Conservation (phyloP, 1,284 basidiomycete species). For the Cystobasidium pallidum region DNA sequence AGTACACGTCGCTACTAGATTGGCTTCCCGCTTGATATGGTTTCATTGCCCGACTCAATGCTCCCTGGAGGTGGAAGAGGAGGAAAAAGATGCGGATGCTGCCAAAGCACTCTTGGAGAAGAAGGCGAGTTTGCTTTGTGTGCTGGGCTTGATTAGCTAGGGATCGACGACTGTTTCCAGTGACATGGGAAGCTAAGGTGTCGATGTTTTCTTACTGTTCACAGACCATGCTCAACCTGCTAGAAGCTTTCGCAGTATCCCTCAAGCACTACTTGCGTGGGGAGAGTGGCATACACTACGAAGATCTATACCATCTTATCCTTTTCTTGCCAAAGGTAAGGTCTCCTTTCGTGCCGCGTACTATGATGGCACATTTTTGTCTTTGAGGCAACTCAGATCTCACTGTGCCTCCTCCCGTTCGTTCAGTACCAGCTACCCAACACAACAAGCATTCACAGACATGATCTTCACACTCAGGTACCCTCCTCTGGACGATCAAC, state of each 20-base stretch:
- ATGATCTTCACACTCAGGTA: conserved; percentile 8
- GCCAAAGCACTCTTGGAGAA: conserved; percentile 40
- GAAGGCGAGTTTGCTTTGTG: conserved; percentile 32
- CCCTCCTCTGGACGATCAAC: conserved; percentile 4
- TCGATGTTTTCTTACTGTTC: no score
- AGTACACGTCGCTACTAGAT: conserved; percentile 28
- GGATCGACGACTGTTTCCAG: no score
- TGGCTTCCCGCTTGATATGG: conserved; percentile 31
- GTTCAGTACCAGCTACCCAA: conserved; percentile 26
- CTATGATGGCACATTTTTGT: conserved; percentile 48
- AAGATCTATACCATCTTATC: conserved; percentile 49
- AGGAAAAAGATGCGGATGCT: conserved; percentile 34
- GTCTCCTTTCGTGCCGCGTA: not conserved
- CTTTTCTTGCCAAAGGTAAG: conserved; percentile 44
- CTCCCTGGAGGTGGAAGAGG: conserved; percentile 7
- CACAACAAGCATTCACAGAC: conserved; percentile 25
- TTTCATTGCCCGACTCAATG: conserved; percentile 35
- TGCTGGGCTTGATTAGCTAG: no score
- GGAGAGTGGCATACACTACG: conserved; percentile 48
- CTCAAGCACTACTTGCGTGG: conserved; percentile 57
- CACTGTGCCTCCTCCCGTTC: not conserved
- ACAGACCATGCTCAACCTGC: conserved; percentile 45
- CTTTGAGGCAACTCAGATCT: not conserved
- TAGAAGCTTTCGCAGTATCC: conserved; percentile 47
- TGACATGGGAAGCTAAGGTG: no score